Evolutionary conservation across 805 yeast genomes (phyloP), one percentile per base, ranked within the genome.

Genomic region (Sporopachydermia lactativora): DNA sequence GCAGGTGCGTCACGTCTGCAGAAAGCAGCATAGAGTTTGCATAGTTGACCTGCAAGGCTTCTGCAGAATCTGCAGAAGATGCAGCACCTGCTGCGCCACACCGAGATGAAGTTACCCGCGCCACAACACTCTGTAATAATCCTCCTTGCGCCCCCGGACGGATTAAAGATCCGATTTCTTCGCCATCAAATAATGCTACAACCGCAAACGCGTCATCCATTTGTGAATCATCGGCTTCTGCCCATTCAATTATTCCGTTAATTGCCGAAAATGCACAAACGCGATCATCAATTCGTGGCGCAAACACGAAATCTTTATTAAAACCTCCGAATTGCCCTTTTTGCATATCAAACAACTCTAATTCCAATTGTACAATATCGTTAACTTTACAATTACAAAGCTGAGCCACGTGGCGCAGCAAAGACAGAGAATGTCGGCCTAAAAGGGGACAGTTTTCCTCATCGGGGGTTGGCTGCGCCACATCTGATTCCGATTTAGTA

Each of bases 111-210:
- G 35, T 35, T 31, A 69, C 73, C 45, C 94, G 71, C 24, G 68
- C 66, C 15, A 82, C 67, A n/a, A 71, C 68, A 44, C 73, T 54
- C 55, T 82, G 86, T 40, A 81, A 59, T 39, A 82, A 58, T 16
- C 83, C 84, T 48, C 94, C 89, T 52, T 73, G 73, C 39, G 86
- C 86, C 50, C 95, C 95, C 49, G 77, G 83, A 58, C 89, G 73
- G 3, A 85, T 68, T 28, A 75, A 70, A 4, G 89, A 78, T 5
- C 95, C 95, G 42, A 84, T 71, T 60, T 84, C 95, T 60, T 84
- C 95, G 54, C 80, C 75, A 52, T 82, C 92, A 50, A 72, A 80
- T 47, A 81, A 62, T 3, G 79, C 77, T 2, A 78, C 84, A 14
- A 53, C 49, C 35, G 38, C 38, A 17, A 57, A 52, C 11, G 53